Evolutionary conservation across 345 rosid species (phyloP).

Genomic region (Boechera retrofracta): DNA sequence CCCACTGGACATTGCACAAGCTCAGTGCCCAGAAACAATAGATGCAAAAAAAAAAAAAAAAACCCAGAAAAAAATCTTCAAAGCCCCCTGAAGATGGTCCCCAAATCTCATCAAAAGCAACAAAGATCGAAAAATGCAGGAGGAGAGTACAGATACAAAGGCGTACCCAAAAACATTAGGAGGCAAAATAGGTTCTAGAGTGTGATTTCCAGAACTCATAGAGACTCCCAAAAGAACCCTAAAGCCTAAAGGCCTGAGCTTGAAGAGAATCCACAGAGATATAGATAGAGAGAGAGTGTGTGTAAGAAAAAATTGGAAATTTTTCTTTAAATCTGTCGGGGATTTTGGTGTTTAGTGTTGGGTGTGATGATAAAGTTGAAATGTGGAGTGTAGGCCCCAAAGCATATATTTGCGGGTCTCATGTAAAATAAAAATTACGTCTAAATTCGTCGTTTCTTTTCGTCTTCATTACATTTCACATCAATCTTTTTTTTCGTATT

Average conservation of each 20-base stretch:
- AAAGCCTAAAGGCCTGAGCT: slow-evolving; percentile 22
- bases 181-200: neutral
- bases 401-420: slow-evolving; percentile 30
- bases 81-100: neutral
- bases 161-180: slow-evolving; percentile 26
- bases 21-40: slow-evolving; percentile 2
- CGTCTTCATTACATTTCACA: slow-evolving; percentile 32
- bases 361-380: slow-evolving; percentile 27
- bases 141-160: neutral
- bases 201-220: neutral
- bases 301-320: neutral
- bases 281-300: slow-evolving; percentile 24
- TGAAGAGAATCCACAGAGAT: slow-evolving; percentile 33
- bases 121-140: slow-evolving; percentile 6
- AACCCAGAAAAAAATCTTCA: neutral
- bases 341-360: slow-evolving; percentile 41
- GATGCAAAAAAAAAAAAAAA: neutral
- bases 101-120: slow-evolving; percentile 13
- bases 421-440: slow-evolving; percentile 16
- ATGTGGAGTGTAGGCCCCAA: slow-evolving; percentile 16
- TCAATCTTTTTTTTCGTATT: slow-evolving; percentile 1
- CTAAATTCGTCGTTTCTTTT: slow-evolving; percentile 5
- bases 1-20: slow-evolving; percentile 1
- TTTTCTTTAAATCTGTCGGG: slow-evolving; percentile 2
- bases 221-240: slow-evolving; percentile 25